Base-by-base conservation (phyloP, 371 early-diverging fungal species). In the Mucor mucedo region DNA sequence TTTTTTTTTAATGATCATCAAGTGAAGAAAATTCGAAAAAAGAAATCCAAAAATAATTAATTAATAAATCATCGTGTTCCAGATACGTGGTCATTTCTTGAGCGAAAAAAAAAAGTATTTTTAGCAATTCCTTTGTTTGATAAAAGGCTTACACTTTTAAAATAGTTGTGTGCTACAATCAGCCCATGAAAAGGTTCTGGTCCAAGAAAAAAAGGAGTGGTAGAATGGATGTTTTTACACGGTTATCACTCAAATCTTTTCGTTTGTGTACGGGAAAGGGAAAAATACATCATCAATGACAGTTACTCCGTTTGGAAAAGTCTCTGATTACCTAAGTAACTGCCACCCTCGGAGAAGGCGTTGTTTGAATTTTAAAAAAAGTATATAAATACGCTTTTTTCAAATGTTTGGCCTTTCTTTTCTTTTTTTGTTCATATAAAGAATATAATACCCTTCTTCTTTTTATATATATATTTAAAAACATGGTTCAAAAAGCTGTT, bases 401-500 rank as follows among this genome's bases (percentile, higher is more conserved):
- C 16, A 5, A 14, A 11, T 21, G 14, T 21, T 53, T 45, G 53
- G 16, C 30, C 13, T 58, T 52, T 33, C 41, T 28, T 44, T 28
- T 35, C 44, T 42, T 42, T 44, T 33, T 32, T 29, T 48, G 9
- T 39, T 40, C 4, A n/a, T 14, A 38, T 9, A 49, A 39, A 32
- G 32, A 8, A 49, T 11, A 60, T 33, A 55, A 35, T 6, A 35
- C 35, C 8, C 35, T 1, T 13, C 62, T 47, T 42, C 27, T 56
- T n/a, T 29, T 30, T 41, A 8, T n/a, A 44, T 6, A 56, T 9
- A 32, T 8, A 32, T 30, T 56, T 27, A n/a, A 9, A 11, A 68
- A 63, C 27, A 68, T 68, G 68, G 58, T 44, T 55, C 68, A 68
- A 63, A 68, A 68, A 42, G 68, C 70, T 60, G 77, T 82, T 60